Percentiles rank a stretch among this genome's conserved stretches.
Evolutionary conservation across 2,329 filamentous ascomycete genomes (phyloP).

Genomic region (Claviceps pusilla): DNA sequence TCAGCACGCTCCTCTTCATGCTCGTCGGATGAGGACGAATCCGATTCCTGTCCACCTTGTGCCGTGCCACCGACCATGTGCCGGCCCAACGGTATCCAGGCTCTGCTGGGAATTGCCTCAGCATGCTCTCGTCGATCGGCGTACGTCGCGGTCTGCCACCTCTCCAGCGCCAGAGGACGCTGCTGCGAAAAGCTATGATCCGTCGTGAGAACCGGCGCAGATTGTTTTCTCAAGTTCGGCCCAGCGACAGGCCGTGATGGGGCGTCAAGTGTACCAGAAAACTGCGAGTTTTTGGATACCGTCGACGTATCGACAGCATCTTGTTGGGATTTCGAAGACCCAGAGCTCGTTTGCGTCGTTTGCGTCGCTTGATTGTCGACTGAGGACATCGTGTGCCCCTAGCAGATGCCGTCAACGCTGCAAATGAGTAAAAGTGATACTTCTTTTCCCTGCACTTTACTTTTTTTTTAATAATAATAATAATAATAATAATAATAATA

Average conservation of each 20-base stretch:
- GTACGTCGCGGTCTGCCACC: constrained; percentile 3
- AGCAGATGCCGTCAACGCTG: not conserved
- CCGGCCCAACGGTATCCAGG: constrained; percentile 3
- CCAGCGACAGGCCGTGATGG: not conserved
- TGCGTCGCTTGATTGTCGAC: not conserved
- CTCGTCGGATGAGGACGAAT: constrained; percentile 1
- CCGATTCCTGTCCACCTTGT: not conserved
- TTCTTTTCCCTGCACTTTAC: no score
- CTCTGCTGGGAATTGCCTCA: constrained; percentile 5
- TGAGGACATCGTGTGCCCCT: not conserved
- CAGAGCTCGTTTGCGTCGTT: not conserved
- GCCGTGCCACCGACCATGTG: not conserved
- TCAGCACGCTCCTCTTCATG: not conserved
- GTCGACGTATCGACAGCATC: not conserved
- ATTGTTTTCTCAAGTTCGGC: not conserved
- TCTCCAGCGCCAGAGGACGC: constrained; percentile 1
- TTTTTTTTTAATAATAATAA: no score
- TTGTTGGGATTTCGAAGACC: not conserved
- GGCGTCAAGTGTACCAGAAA: constrained; percentile 2
- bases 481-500: no score
- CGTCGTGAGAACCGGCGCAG: not conserved
- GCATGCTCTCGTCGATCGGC: constrained; percentile 1
- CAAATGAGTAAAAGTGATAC: no score
- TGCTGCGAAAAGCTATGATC: not conserved
- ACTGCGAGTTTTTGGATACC: not conserved